Percentiles rank a stretch among this genome's conserved stretches.
These are phyloP conservation scores for Cryptosporidium parvum DNA, from an alignment of 169 alveolate genomes.

Conservation along the genomic window DNA sequence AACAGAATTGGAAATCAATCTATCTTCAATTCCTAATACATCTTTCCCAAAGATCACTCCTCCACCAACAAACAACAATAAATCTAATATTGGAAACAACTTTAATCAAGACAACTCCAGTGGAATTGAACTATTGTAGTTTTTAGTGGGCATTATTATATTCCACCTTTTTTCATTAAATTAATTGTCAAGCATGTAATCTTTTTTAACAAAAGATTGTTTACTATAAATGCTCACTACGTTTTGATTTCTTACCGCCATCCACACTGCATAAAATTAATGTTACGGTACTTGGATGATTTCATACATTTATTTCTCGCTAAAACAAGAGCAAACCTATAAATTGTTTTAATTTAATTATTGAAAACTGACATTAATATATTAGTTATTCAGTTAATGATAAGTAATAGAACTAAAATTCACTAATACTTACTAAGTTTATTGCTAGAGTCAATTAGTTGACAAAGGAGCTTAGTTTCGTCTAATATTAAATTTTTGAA, in stretches of 20 bases:
- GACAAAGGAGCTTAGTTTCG: neutral
- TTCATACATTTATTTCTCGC: neutral
- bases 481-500: constrained; percentile 1
- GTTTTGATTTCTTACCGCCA: neutral
- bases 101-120: constrained; percentile 5
- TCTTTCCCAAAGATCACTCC: constrained; percentile 64
- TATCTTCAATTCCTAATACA: neutral
- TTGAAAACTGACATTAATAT: neutral
- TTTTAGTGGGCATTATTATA: neutral
- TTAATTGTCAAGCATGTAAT: neutral
- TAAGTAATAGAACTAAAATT: constrained; percentile 27
- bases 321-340: neutral
- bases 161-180: neutral
- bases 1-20: constrained; percentile 16
- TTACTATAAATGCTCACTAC: neutral
- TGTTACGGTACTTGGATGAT: neutral
- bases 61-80: constrained; percentile 22
- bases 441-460: neutral
- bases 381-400: constrained; percentile 17
- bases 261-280: neutral
- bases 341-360: neutral
- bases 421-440: neutral
- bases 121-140: constrained; percentile 51
- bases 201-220: neutral
- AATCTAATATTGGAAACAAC: neutral